Evolutionary conservation across 176 grass and related monocot genomes (phyloP).

Genomic region (Rhynchospora tenuis): DNA sequence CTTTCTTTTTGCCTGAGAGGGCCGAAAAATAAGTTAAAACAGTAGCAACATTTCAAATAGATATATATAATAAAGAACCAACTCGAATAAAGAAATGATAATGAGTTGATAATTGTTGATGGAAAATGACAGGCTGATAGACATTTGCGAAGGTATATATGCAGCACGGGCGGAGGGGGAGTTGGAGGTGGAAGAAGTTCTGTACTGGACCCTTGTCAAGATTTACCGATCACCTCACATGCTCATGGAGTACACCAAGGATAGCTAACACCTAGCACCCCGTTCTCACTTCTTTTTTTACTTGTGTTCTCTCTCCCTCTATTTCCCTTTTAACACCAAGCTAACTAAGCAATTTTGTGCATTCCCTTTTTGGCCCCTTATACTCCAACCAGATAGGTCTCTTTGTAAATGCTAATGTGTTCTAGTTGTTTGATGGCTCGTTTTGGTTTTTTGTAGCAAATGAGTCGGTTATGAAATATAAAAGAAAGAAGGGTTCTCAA

Average conservation of each 20-base stretch:
- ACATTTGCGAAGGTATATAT: constrained; percentile 96
- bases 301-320: not conserved
- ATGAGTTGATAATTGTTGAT: not conserved
- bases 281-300: not conserved
- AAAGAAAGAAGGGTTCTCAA: not conserved
- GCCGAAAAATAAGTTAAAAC: not conserved
- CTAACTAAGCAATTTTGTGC: constrained; percentile 18
- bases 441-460: constrained; percentile 3
- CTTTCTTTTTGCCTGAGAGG: not conserved
- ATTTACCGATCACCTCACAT: constrained; percentile 94
- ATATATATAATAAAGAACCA: not conserved
- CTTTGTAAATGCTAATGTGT: not conserved
- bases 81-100: not conserved
- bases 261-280: constrained; percentile 19
- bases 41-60: not conserved
- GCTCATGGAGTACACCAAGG: constrained; percentile 89
- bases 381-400: not conserved
- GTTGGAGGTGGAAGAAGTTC: constrained; percentile 92
- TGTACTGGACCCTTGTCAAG: constrained; percentile 91
- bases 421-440: constrained; percentile 18
- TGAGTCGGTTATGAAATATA: not conserved
- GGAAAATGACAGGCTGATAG: constrained; percentile 59
- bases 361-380: not conserved
- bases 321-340: not conserved
- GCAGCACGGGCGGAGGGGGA: constrained; percentile 90